These are phyloP conservation scores for Phoma sp. DNA, from an alignment of 2,329 filamentous ascomycete genomes.

Conservation along the genomic window DNA sequence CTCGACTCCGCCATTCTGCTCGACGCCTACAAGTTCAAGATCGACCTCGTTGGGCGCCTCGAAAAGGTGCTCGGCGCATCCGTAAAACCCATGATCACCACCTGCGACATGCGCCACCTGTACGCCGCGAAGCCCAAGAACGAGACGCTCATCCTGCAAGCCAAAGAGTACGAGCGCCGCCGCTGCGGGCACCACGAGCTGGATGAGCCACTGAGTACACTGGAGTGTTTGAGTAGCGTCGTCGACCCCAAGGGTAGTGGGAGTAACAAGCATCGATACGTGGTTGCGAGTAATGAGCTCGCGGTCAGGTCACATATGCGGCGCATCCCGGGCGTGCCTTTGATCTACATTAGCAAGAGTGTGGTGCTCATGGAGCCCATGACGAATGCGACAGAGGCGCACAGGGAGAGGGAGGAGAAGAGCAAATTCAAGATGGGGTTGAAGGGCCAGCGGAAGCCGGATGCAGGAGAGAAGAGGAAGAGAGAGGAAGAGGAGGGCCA, in stretches of 20 bases:
- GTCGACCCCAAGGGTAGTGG: conserved; percentile 77
- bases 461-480: conserved; percentile 44
- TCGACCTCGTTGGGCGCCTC: conserved; percentile 78
- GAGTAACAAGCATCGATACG: conserved; percentile 79
- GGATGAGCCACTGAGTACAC: conserved; percentile 70
- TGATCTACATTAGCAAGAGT: conserved; percentile 79
- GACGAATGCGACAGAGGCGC: conserved; percentile 68
- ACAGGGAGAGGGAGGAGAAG: conserved; percentile 72
- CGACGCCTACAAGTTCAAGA: conserved; percentile 83
- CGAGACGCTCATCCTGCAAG: conserved; percentile 71
- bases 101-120: conserved; percentile 80
- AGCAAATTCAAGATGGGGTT: conserved; percentile 76
- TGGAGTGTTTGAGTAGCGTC: conserved; percentile 75
- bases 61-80: conserved; percentile 85
- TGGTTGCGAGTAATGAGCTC: conserved; percentile 75
- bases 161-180: conserved; percentile 76
- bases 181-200: conserved; percentile 80
- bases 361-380: conserved; percentile 83
- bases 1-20: conserved; percentile 86
- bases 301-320: conserved; percentile 69
- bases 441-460: conserved; percentile 53
- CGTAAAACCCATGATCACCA: conserved; percentile 84
- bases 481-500: conserved; percentile 58
- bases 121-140: conserved; percentile 66
- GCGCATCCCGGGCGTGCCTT: conserved; percentile 72